phyloP scores from a whole-genome alignment of 2,329 filamentous ascomycete species.

The Colletotrichum sidae region DNA sequence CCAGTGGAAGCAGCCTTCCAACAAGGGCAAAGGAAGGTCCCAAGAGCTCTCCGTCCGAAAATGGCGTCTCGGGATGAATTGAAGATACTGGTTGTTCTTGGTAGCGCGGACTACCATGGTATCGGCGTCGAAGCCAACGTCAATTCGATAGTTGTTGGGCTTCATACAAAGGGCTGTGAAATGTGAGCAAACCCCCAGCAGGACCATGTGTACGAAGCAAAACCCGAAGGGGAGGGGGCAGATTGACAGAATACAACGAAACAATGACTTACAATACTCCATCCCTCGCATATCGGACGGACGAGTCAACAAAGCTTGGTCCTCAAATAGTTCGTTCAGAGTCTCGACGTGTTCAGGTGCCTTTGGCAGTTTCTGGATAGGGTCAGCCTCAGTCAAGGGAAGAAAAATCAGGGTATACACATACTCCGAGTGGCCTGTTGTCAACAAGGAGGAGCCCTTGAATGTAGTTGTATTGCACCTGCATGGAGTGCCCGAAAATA shows the following conservation, averaged over 20 bases:
- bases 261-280: constrained; percentile 50
- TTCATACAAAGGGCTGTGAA: constrained; percentile 40
- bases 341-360: constrained; percentile 56
- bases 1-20: constrained; percentile 70
- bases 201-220: too few species aligned
- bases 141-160: constrained; percentile 56
- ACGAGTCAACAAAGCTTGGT: constrained; percentile 61
- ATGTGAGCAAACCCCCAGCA: too few species aligned
- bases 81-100: constrained; percentile 21
- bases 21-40: constrained; percentile 64
- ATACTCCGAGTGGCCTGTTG: constrained; percentile 43
- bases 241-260: too few species aligned
- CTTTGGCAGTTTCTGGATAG: constrained; percentile 58
- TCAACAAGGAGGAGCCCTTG: constrained; percentile 51
- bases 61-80: constrained; percentile 47
- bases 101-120: constrained; percentile 57
- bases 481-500: constrained; percentile 40
- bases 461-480: constrained; percentile 49
- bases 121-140: constrained; percentile 62
- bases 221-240: too few species aligned
- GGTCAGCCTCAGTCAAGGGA: too few species aligned
- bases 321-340: constrained; percentile 65
- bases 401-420: too few species aligned
- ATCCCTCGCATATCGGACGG: constrained; percentile 66
- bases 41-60: constrained; percentile 45